phyloP scores from a whole-genome alignment of 2,329 filamentous ascomycete species.

The Podosphaera xanthii region DNA sequence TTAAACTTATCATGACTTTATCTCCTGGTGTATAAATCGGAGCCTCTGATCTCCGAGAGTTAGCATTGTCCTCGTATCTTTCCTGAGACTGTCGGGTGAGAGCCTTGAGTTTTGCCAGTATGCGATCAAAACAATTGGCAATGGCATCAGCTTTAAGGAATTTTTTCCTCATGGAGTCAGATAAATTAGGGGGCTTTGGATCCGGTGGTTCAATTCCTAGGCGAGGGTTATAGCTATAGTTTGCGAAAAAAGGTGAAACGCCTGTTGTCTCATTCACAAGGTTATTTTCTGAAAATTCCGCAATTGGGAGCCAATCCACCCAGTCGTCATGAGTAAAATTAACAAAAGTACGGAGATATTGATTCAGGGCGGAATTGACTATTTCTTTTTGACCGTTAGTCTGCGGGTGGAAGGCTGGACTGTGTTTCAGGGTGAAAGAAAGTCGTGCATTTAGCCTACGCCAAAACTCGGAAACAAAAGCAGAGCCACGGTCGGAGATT shows the following conservation, averaged over 20 bases:
- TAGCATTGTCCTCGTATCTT: not conserved
- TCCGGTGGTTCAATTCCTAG: not conserved
- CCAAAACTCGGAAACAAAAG: not conserved
- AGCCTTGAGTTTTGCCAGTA: not conserved
- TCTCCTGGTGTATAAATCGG: not conserved
- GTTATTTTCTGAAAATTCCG: conserved; percentile 7
- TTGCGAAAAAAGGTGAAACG: conserved; percentile 6
- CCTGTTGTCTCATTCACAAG: conserved; percentile 1
- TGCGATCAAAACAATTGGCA: not conserved
- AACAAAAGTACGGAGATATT: too few species aligned
- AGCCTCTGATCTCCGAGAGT: not conserved
- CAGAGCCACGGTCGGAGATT: conserved; percentile 4
- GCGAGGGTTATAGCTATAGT: not conserved
- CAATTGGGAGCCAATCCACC: not conserved
- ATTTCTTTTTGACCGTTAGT: too few species aligned
- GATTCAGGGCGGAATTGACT: too few species aligned
- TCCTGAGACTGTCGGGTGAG: not conserved
- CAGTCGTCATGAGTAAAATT: too few species aligned
- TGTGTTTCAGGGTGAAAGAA: too few species aligned
- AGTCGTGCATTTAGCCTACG: too few species aligned
- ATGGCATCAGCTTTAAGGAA: not conserved
- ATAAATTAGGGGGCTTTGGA: not conserved
- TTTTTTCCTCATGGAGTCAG: not conserved
- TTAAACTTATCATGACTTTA: conserved; percentile 1
- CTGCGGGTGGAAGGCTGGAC: too few species aligned